These are phyloP conservation scores for Venturiaceae sp. DNA, from an alignment of 2,329 filamentous ascomycete species.

Conservation along the genomic window DNA sequence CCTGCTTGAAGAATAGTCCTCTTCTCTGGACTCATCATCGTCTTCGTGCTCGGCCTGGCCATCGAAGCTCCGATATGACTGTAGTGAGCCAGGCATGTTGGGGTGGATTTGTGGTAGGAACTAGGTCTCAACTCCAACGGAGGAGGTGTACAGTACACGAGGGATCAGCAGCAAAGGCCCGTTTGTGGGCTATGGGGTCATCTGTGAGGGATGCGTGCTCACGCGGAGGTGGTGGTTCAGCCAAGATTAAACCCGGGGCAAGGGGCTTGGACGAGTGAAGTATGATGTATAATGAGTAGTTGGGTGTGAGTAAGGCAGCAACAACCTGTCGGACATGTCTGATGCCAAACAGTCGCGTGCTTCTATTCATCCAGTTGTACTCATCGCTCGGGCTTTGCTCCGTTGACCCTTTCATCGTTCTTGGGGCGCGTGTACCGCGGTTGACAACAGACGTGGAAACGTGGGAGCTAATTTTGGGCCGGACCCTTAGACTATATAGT, in stretches of 20 bases:
- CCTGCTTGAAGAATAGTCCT: conserved; percentile 16
- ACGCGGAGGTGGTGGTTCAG: not conserved
- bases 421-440: no score
- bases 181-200: not conserved
- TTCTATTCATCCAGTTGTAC: no score
- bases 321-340: no score
- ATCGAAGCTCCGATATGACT: conserved; percentile 3
- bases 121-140: not conserved
- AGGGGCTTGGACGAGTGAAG: not conserved
- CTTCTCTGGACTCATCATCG: conserved; percentile 22
- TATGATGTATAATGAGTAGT: not conserved
- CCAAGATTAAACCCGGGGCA: not conserved
- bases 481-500: no score
- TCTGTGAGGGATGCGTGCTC: not conserved
- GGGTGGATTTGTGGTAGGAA: not conserved
- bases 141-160: not conserved
- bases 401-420: no score
- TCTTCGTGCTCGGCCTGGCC: conserved; percentile 2
- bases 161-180: not conserved
- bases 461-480: no score
- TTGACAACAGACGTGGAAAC: no score
- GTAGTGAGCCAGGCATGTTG: not conserved
- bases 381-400: no score
- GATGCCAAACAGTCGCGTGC: no score
- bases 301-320: no score